Evolutionary conservation across 2,329 filamentous ascomycete species (phyloP), one percentile per base, ranked within the genome.

Genomic region (Gnomoniopsis sp.): DNA sequence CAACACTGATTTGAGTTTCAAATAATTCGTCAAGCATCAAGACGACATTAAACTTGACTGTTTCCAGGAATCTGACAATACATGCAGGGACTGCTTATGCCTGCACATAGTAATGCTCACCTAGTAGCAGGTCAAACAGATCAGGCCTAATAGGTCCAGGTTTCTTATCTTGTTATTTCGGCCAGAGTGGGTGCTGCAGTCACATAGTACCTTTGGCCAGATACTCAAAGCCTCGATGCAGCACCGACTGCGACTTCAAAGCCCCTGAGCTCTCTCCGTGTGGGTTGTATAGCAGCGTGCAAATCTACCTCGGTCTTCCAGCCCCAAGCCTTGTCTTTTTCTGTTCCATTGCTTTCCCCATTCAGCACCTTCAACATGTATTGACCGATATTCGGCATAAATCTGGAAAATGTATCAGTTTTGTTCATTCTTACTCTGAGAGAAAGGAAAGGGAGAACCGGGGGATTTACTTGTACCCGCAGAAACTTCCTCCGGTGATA

Each of bases 281-380:
- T 22, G 26, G 43, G 8, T 19, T 30, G 10, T 22, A 21, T 12
- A 2, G 50, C 50, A 26, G 46, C 34, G 4, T 43, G 41, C 19
- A 52, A 26, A 11, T 55, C 53, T 11, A 19, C 48, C n/a, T 23
- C 22, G 15, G 26, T 55, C 41, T 56, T 52, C 57, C 48, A 51
- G 11, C 47, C 52, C 52, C 48, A 59, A 8, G 57, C 52, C 21
- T 56, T 56, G 41, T 56, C 53, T 19, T 51, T 55, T 41, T 47
- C 57, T 17, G 47, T 1, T 14, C 53, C 52, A 47, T 55, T 55
- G 34, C 57, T 52, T 15, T 50, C 36, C 15, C 46, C 41, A 15
- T 38, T 30, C 22, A 59, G 38, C 11, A 55, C 19, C 6, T 59
- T 52, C 14, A 55, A 41, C 41, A 56, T 56, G 14, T 52, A 55